Conservation (phyloP, 306 rosid species). For the Acacia confusa region DNA sequence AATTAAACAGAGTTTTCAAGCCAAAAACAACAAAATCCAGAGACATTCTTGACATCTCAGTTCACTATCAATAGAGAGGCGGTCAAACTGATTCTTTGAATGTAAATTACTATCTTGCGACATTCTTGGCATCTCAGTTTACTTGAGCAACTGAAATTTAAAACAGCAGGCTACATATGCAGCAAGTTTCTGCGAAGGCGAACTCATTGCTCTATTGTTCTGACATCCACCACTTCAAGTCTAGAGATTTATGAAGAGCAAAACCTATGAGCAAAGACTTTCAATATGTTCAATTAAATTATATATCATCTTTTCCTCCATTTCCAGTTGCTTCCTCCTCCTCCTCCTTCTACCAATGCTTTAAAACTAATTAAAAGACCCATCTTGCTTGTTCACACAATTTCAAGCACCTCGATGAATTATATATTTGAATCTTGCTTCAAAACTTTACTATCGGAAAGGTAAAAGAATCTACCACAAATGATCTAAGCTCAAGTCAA, state of each 20-base stretch:
- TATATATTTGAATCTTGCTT: constrained; percentile 1
- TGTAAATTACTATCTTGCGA: constrained; percentile 1
- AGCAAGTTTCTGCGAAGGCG: constrained; percentile 8
- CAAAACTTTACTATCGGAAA: not conserved
- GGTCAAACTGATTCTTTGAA: not conserved
- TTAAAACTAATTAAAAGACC: too few relatives aligned
- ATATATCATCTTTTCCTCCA: not conserved
- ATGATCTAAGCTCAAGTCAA: constrained; percentile 10
- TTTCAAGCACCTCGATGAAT: constrained; percentile 9
- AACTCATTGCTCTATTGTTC: constrained; percentile 5
- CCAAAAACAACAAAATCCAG: not conserved
- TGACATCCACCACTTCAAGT: not conserved
- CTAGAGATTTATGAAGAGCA: constrained; percentile 4
- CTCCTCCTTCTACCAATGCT: not conserved
- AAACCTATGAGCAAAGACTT: constrained; percentile 3
- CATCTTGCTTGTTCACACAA: not conserved
- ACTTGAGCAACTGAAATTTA: constrained; percentile 6
- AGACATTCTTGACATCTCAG: not conserved
- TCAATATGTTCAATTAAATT: constrained; percentile 12
- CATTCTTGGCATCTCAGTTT: constrained; percentile 16
- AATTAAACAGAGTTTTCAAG: not conserved
- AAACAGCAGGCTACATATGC: not conserved
- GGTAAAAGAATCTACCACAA: constrained; percentile 5
- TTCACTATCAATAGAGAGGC: not conserved
- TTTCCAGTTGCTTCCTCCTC: constrained; percentile 2